phyloP scores from a whole-genome alignment of 192 early-diverging fungal genomes.

The Coemansia sp. region DNA sequence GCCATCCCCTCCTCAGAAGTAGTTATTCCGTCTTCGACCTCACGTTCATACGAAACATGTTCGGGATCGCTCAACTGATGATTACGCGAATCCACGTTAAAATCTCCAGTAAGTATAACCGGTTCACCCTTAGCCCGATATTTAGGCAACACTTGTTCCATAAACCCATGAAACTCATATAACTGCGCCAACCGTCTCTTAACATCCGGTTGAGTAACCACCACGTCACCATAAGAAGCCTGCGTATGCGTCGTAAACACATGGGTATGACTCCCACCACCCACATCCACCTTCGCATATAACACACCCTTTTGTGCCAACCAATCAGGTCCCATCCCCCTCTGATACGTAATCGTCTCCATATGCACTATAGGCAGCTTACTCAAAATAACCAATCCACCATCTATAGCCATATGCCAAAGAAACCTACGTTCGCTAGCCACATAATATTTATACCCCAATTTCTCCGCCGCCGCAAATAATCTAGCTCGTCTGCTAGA shows the following conservation, averaged over 20 bases:
- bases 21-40: constrained; percentile 49
- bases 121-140: constrained; percentile 55
- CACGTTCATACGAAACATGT: constrained; percentile 36
- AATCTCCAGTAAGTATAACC: constrained; percentile 65
- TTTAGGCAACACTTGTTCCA: constrained; percentile 56
- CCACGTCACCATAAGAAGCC: constrained; percentile 64
- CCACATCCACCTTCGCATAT: constrained; percentile 69
- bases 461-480: constrained; percentile 60
- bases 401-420: constrained; percentile 69
- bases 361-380: constrained; percentile 64
- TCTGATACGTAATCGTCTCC: constrained; percentile 62
- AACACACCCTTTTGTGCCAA: constrained; percentile 73
- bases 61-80: constrained; percentile 35
- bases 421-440: constrained; percentile 61
- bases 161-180: constrained; percentile 62
- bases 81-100: constrained; percentile 60
- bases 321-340: constrained; percentile 73
- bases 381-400: constrained; percentile 76
- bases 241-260: constrained; percentile 85
- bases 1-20: constrained; percentile 56
- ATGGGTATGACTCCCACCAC: constrained; percentile 56
- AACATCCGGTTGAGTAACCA: constrained; percentile 60
- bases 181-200: constrained; percentile 61
- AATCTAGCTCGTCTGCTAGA: constrained; percentile 60
- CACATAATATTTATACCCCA: constrained; percentile 68